Percentiles rank a stretch among this genome's conserved stretches.
These are phyloP conservation scores for Ploettnerulaceae sp. DNA, from an alignment of 2,329 filamentous ascomycete genomes.

Conservation along the genomic window DNA sequence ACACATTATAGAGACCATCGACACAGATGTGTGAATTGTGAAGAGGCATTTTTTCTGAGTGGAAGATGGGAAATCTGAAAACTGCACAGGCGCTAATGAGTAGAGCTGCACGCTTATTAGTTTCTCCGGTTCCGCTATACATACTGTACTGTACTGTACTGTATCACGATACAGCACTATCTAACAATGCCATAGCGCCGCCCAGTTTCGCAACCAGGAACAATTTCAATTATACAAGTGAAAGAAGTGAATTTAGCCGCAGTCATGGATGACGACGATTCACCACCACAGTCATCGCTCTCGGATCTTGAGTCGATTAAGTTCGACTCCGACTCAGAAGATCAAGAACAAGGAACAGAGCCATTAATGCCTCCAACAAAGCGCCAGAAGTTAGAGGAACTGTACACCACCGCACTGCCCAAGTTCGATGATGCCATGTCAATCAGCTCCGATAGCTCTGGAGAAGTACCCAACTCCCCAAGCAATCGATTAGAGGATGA, in stretches of 20 bases:
- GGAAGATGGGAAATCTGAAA: too few relatives aligned
- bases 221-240: neutral
- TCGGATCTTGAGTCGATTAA: neutral
- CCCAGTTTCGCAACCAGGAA: neutral
- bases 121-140: too few relatives aligned
- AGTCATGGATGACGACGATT: conserved; percentile 9
- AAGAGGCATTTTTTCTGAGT: too few relatives aligned
- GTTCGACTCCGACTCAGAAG: conserved; percentile 5
- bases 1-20: neutral
- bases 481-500: conserved; percentile 64
- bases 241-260: neutral
- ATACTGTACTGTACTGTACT: neutral
- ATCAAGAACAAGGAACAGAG: conserved; percentile 2
- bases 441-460: conserved; percentile 86
- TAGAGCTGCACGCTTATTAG: too few relatives aligned
- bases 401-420: conserved; percentile 27
- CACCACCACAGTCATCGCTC: conserved; percentile 4
- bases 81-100: too few relatives aligned
- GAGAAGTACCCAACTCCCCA: conserved; percentile 72
- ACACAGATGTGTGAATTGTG: neutral
- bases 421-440: conserved; percentile 51
- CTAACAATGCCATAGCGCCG: neutral
- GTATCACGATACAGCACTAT: neutral
- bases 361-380: conserved; percentile 28
- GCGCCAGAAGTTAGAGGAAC: conserved; percentile 29